Evolutionary conservation across 495 filamentous ascomycete species (phyloP).

Genomic region (Glonium stellatum): DNA sequence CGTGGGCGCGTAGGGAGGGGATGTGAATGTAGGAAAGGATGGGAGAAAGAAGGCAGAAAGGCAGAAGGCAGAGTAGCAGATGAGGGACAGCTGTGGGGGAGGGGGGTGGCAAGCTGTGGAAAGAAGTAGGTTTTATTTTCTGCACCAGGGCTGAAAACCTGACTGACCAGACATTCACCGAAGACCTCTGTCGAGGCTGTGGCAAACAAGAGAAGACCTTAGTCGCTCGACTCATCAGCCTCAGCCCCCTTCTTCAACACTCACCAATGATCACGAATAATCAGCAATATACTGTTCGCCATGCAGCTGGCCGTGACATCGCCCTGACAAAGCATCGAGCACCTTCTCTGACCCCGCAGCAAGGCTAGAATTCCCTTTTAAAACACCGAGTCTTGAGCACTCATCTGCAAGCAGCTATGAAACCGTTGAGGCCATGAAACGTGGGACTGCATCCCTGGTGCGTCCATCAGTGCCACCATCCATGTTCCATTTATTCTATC

Average conservation of each 20-base stretch:
- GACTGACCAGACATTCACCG: background rate
- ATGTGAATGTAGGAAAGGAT: background rate
- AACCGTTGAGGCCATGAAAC: constrained; percentile 16
- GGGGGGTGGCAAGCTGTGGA: background rate
- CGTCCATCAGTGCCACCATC: background rate
- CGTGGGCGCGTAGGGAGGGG: background rate
- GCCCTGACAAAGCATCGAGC: background rate
- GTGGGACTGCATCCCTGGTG: constrained; percentile 12
- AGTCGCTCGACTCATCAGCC: background rate
- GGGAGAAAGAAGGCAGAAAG: background rate
- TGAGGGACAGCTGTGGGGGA: no score
- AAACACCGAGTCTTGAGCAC: background rate
- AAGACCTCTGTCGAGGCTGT: background rate
- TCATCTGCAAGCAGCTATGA: constrained; percentile 19
- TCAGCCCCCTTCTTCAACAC: background rate
- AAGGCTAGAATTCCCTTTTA: background rate
- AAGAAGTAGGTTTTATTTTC: background rate
- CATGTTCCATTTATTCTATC: constrained; percentile 1
- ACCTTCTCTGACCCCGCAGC: background rate
- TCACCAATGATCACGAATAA: background rate
- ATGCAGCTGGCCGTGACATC: background rate
- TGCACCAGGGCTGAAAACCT: background rate
- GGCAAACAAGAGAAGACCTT: background rate
- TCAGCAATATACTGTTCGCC: background rate
- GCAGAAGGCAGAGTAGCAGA: no score